phyloP scores from a whole-genome alignment of 2,329 filamentous ascomycete genomes.

The Intubia oerlemansii region DNA sequence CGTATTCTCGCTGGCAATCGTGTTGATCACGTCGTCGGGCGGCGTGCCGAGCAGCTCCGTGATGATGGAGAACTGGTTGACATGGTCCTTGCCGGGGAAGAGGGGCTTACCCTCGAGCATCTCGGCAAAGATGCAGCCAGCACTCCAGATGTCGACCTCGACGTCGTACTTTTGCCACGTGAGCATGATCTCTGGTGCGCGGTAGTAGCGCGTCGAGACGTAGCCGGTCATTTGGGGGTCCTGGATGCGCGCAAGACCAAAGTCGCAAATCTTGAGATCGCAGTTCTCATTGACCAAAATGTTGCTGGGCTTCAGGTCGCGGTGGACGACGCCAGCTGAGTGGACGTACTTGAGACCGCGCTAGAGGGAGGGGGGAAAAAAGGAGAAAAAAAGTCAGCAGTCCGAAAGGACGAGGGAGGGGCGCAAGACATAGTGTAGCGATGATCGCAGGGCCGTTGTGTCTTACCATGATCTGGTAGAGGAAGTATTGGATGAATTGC shows the following conservation, averaged over 20 bases:
- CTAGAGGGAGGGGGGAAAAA: conserved; percentile 21
- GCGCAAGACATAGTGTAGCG: too few relatives aligned
- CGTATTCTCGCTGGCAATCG: conserved; percentile 96
- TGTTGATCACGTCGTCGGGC: conserved; percentile 95
- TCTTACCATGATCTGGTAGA: conserved; percentile 95
- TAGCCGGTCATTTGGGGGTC: conserved; percentile 99
- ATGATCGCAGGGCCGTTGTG: too few relatives aligned
- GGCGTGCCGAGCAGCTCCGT: conserved; percentile 92
- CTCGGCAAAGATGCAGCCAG: conserved; percentile 95
- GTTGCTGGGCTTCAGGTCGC: conserved; percentile 95
- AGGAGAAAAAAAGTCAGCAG: background rate
- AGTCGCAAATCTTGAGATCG: conserved; percentile 98
- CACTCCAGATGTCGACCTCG: conserved; percentile 98
- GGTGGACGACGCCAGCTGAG: conserved; percentile 91
- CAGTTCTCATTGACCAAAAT: conserved; percentile 99
- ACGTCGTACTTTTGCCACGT: conserved; percentile 99
- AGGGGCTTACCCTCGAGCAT: conserved; percentile 98
- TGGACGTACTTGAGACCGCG: conserved; percentile 97
- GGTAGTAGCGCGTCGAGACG: conserved; percentile 95
- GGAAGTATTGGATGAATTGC: conserved; percentile 99
- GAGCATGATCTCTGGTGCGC: conserved; percentile 98
- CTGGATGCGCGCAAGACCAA: conserved; percentile 90
- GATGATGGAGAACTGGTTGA: conserved; percentile 99
- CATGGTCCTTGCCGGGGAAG: conserved; percentile 97
- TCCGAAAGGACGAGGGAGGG: too few relatives aligned